These are phyloP conservation scores for Ceratocystis variospora DNA, from an alignment of 2,329 filamentous ascomycete genomes.

Conservation along the genomic window DNA sequence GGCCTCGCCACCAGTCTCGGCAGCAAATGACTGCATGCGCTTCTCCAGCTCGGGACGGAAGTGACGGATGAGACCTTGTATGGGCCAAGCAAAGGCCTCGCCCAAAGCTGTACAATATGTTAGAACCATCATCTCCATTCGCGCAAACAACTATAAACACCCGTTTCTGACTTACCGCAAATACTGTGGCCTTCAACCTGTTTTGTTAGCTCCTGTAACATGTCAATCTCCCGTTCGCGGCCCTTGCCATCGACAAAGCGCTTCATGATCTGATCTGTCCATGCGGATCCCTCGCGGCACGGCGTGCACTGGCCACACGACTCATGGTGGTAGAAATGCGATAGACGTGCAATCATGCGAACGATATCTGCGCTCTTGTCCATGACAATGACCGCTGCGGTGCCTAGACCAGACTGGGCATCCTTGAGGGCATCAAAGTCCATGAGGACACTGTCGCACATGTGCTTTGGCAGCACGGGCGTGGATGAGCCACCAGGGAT, in stretches of 20 bases:
- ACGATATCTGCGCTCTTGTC: conserved; percentile 96
- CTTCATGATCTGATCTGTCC: conserved; percentile 98
- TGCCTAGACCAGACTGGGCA: conserved; percentile 90
- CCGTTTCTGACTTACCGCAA: conserved; percentile 52
- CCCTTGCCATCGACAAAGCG: conserved; percentile 87
- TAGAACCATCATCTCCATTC: neutral
- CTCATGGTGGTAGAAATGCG: conserved; percentile 97
- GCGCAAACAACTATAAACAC: neutral
- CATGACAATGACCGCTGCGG: conserved; percentile 96
- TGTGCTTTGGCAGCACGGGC: conserved; percentile 74
- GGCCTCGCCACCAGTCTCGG: conserved; percentile 57
- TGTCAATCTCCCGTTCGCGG: conserved; percentile 87
- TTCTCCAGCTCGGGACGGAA: conserved; percentile 93
- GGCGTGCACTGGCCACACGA: conserved; percentile 97
- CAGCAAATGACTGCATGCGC: conserved; percentile 67
- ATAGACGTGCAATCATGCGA: conserved; percentile 79
- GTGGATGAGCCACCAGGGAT: conserved; percentile 96
- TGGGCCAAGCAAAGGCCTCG: conserved; percentile 96
- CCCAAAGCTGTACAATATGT: conserved; percentile 50
- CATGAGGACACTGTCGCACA: conserved; percentile 96
- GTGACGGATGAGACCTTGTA: conserved; percentile 95
- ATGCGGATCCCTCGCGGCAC: conserved; percentile 98
- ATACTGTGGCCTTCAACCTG: conserved; percentile 99
- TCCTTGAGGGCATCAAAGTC: conserved; percentile 98
- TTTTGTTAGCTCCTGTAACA: conserved; percentile 98